Evolutionary conservation across 768 basidiomycete species (phyloP), one percentile per base, ranked within the genome.

Genomic region (Clitopilus hobsonii): DNA sequence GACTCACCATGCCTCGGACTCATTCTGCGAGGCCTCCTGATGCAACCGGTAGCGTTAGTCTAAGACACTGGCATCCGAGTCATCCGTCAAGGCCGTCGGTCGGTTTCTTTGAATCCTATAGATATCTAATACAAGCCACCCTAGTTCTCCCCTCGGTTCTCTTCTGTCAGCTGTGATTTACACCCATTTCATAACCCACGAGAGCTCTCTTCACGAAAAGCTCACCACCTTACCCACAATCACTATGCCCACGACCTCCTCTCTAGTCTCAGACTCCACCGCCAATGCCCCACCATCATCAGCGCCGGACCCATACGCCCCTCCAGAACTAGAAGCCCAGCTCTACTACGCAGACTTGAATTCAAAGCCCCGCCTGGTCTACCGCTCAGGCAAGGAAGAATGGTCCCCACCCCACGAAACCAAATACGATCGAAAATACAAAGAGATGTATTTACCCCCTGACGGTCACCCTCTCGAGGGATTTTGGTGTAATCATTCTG

Each of bases 371-470:
- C 56, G 41, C 20, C 58, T 63, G 18, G 22, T 69, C 52, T 69
- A 68, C 54, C 59, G 63, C 22, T 69, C 63, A 26, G 67, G 68
- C 49, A 62, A 62, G 59, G 56, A 63, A 57, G 38, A 59, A 58
- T 68, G 67, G 67, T 61, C 28, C 50, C 60, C 52, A 41, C 62
- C 62, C 58, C 57, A 48, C 28, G 58, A 56, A 57, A 58, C 61
- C 36, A 58, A 63, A 52, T 56, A 58, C 53, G 53, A 61, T 22
- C 60, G 56, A 58, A 55, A 51, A 56, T 58, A 59, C 57, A 72
- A 70, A 62, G 70, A 72, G 64, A 56, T 67, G 36, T 52, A 61
- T 30, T 54, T 62, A 59, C 67, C 72, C 58, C 69, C 67, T n/a
- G n/a, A n/a, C 60, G 59, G 18, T 51, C 71, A 73, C 63, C 67